A percentile compares a stretch with the other conserved stretches of the same genome.
Conservation (phyloP, 2,329 filamentous ascomycete genomes). For the Diplodia seriata region DNA sequence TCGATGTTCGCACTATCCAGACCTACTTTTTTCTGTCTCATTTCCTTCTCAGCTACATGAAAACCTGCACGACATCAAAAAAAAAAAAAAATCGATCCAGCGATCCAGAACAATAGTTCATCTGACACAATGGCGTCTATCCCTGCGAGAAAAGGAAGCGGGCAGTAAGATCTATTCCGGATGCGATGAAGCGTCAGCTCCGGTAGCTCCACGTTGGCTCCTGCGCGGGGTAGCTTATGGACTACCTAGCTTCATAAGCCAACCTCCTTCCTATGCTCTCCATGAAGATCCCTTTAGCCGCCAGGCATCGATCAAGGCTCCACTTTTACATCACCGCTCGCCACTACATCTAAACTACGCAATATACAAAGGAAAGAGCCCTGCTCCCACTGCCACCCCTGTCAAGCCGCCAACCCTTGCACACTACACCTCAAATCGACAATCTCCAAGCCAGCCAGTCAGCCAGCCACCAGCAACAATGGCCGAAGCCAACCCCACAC, state of each 20-base stretch:
- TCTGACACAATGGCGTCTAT: not conserved
- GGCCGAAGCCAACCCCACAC: no score
- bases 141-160: not conserved
- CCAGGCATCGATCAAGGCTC: not conserved
- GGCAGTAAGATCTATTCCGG: conserved; percentile 8
- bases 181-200: not conserved
- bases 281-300: not conserved
- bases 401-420: not conserved
- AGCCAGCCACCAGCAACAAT: no score
- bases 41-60: not conserved
- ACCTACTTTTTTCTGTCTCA: not conserved
- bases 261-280: not conserved
- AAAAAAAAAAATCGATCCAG: not conserved
- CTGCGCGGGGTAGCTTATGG: not conserved
- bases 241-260: not conserved
- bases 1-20: no score
- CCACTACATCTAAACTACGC: not conserved
- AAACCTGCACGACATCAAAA: not conserved
- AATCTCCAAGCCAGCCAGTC: no score
- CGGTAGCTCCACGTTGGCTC: not conserved
- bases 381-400: not conserved
- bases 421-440: not conserved
- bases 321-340: not conserved
- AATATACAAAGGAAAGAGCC: not conserved
- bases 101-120: not conserved